phyloP scores from a whole-genome alignment of 805 yeast species.

The Cyberlindnera lachancei region DNA sequence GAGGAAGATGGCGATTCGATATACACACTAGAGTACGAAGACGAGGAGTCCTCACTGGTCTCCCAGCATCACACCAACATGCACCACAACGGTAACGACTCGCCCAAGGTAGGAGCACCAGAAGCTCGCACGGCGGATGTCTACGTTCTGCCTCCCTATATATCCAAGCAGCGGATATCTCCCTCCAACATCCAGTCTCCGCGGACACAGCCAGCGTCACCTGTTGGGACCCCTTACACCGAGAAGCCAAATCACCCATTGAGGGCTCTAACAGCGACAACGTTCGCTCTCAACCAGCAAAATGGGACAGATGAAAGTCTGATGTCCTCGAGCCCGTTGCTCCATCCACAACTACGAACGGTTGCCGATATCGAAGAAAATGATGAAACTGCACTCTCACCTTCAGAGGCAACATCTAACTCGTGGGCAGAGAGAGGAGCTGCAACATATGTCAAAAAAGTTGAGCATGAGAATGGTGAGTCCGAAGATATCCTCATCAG shows the following conservation, averaged over 20 bases:
- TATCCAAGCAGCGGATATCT: too few species aligned
- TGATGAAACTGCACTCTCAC: not conserved
- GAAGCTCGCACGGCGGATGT: not conserved
- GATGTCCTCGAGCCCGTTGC: slow-evolving; percentile 10
- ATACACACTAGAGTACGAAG: slow-evolving; percentile 15
- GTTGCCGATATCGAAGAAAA: slow-evolving; percentile 2
- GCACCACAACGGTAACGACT: not conserved
- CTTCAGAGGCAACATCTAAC: not conserved
- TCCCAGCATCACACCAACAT: too few species aligned
- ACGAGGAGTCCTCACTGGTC: too few species aligned
- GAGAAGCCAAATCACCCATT: slow-evolving; percentile 20
- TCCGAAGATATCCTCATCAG: slow-evolving; percentile 41
- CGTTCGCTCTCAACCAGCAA: slow-evolving; percentile 16
- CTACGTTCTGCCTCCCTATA: slow-evolving; percentile 1
- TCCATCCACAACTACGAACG: slow-evolving; percentile 3
- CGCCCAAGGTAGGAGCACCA: too few species aligned
- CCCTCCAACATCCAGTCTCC: too few species aligned
- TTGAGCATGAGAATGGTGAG: slow-evolving; percentile 40
- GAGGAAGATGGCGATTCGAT: slow-evolving; percentile 13
- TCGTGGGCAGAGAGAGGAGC: slow-evolving; percentile 41
- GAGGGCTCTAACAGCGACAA: slow-evolving; percentile 20
- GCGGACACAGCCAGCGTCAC: slow-evolving; percentile 18
- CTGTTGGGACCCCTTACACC: slow-evolving; percentile 17
- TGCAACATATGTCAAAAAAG: slow-evolving; percentile 42
- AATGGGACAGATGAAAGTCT: slow-evolving; percentile 20